Conservation (phyloP, 306 rosid species). For the Medicago truncatula region DNA sequence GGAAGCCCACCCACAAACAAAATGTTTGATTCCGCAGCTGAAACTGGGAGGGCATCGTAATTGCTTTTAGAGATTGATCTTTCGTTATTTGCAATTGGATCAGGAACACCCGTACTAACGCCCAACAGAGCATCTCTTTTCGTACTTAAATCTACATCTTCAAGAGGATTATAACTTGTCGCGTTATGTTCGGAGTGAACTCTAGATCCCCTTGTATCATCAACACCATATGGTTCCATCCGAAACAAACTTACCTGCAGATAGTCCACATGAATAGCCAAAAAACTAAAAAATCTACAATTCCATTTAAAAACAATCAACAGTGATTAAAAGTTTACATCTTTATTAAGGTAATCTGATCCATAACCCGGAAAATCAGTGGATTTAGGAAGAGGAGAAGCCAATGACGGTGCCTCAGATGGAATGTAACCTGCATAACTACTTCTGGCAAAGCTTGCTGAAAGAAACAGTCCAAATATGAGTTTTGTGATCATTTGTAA, state of each 20-base stretch:
- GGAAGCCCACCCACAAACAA: slow-evolving; percentile 81
- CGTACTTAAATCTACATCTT: slow-evolving; percentile 41
- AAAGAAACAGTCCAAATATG: slow-evolving; percentile 29
- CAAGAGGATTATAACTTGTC: slow-evolving; percentile 50
- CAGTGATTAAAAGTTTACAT: slow-evolving; percentile 42
- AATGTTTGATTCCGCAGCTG: slow-evolving; percentile 63
- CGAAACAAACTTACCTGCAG: slow-evolving; percentile 55
- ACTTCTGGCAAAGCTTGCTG: slow-evolving; percentile 52
- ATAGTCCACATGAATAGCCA: slow-evolving; percentile 11
- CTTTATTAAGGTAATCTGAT: slow-evolving; percentile 55
- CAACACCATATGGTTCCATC: slow-evolving; percentile 50
- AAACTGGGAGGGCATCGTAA: slow-evolving; percentile 41
- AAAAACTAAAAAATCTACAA: neutral
- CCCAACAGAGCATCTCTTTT: slow-evolving; percentile 48
- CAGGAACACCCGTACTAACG: slow-evolving; percentile 46
- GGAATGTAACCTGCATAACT: slow-evolving; percentile 57
- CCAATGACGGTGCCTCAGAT: slow-evolving; percentile 52
- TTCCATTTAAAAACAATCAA: neutral
- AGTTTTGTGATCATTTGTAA: neutral
- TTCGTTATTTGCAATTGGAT: slow-evolving; percentile 44
- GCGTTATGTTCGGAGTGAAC: slow-evolving; percentile 49
- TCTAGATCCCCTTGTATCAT: slow-evolving; percentile 46
- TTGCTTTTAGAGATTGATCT: slow-evolving; percentile 48
- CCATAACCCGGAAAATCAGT: slow-evolving; percentile 46
- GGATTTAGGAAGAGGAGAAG: slow-evolving; percentile 44